Base-by-base conservation (phyloP, 2,329 filamentous ascomycete species). In the Incumbomyces delicatus region DNA sequence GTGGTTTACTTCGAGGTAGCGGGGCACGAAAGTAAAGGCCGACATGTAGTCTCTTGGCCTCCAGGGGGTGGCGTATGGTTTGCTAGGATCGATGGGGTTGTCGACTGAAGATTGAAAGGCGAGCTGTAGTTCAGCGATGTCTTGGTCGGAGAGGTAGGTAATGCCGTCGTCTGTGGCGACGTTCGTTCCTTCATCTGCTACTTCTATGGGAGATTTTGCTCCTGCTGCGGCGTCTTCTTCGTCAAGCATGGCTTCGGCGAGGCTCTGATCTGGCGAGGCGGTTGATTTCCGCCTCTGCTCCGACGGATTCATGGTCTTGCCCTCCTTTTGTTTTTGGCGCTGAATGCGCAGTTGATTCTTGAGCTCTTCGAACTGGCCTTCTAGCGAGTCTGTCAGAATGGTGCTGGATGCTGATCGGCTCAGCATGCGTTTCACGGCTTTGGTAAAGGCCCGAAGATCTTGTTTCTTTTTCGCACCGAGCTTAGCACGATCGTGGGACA, bases 1-100 rank as follows among this genome's bases (percentile, higher is more conserved):
- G 66, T 94, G 92, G 73, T 96, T 95, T 58, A 98, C 92, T 70
- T 98, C 94, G 50, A 98, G 78, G 66, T 96, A 98, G 45, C 85
- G 75, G 10, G 92, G 92, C 56, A 98, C 88, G 66, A 95, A 95
- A 18, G 89, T 88, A 66, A 98, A 98, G 0, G 89, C 81, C 43
- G 78, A 75, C 85, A 98, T 94, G 67, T 78, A 96, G 44, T 83
- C 76, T 47, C 88, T 77, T 11, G 92, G 92, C 54, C 76, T 70
- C 92, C 92, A 98, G 11, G 92, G 92, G 1, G 89, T 95, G 3
- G 77, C 77, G 63, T 98, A 98, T 2, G 92, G 87, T 68, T 94
- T 94, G 48, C 66, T 69, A 20, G 68, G 65, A 65, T 95, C 87
- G 50, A 83, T 67, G 0, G 87, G 83, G 67, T 95, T 94, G 62